Evolutionary conservation across 495 filamentous ascomycete genomes (phyloP).

Genomic region (Aspergillus conjunctus): DNA sequence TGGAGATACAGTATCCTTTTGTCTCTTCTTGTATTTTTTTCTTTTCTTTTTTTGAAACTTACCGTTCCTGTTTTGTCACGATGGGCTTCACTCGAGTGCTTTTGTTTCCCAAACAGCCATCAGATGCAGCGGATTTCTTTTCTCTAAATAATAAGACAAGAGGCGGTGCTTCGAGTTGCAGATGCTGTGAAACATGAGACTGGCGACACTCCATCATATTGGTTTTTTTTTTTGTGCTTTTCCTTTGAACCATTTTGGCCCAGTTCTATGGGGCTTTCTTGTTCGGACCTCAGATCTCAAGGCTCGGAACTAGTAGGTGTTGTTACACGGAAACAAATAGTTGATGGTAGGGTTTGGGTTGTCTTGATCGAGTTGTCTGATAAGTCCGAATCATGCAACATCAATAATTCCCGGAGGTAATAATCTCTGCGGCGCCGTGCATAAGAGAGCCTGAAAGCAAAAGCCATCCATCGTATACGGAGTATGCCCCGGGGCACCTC

Average conservation of each 20-base stretch:
- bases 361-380: too few species aligned
- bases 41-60: neutral
- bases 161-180: neutral
- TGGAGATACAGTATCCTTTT: neutral
- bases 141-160: conserved; percentile 1
- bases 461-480: too few species aligned
- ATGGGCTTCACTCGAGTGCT: neutral
- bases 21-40: neutral
- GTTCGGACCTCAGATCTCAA: neutral
- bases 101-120: neutral
- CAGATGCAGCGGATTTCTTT: neutral
- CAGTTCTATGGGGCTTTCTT: neutral
- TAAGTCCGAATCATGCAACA: neutral
- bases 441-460: too few species aligned
- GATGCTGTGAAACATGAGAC: conserved; percentile 13
- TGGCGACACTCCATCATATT: neutral
- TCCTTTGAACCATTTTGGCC: neutral
- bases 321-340: conserved; percentile 2
- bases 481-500: too few species aligned
- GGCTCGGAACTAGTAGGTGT: neutral
- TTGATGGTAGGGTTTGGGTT: too few species aligned
- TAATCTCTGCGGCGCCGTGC: too few species aligned
- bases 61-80: too few species aligned
- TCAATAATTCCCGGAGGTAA: too few species aligned
- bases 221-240: neutral